Base-by-base conservation (phyloP, 257 asterid genomes). In the Solanum chiquidenum region DNA sequence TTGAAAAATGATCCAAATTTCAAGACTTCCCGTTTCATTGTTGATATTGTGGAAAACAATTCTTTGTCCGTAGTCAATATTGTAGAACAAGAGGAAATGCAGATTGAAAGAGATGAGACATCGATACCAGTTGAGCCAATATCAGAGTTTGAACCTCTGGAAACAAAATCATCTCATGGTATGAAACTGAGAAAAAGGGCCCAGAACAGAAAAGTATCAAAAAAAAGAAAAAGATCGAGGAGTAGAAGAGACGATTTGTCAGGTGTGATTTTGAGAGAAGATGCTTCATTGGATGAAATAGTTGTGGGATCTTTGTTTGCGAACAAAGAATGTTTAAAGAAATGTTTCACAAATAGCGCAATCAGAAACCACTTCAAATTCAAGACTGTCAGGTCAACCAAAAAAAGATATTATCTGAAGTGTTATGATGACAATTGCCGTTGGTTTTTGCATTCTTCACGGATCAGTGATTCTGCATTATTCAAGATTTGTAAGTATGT, bases 271-370 rank as follows among this genome's bases (percentile, higher is more conserved):
- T 80, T 80, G 85, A 46, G 85, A 46, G 85, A 49, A 46, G 21
- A 80, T 80, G 85, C 85, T 46, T 80, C 85, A 46, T 80, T 80
- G 85, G 68, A 80, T 80, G 85, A 80, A 44, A 27, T 80, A 80
- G 68, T 49, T 27, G 85, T 80, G 40, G 85, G 85, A 18, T 80
- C 85, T 18, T 23, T 80, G 40, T 80, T 80, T 29, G 85, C n/a
- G 40, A 16, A 46, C 66, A 80, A 80, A 80, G 85, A 80, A 80
- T 9, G 66, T 44, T 46, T 80, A 52, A 80, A 80, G 85, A 80
- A 80, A 80, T 80, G 85, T 29, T 80, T 80, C 85, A 80, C 85
- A 80, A 80, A 46, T 80, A 4, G 85, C 14, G 85, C 85, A 44
- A 80, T 80, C 64, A 16, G 64, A 80, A 16, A 80, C 66, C 85